phyloP scores from a whole-genome alignment of 129 eudicot genomes.

The Dittrichia graveolens region DNA sequence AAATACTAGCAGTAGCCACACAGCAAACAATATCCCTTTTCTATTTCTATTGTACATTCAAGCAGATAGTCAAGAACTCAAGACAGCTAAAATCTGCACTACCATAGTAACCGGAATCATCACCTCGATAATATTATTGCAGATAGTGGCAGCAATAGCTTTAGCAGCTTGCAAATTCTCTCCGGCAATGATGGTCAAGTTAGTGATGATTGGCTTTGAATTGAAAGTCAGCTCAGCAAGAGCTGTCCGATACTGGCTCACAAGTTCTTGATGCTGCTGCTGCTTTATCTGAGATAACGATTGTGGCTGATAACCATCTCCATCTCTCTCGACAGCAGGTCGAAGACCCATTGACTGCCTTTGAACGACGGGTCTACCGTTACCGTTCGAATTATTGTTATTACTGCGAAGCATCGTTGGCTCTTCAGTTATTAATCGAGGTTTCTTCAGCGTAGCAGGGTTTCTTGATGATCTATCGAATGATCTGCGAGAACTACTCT shows the following conservation, averaged over 20 bases:
- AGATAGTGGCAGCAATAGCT: conserved; percentile 72
- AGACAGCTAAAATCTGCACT: conserved; percentile 15
- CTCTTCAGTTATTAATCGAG: conserved; percentile 55
- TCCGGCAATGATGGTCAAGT: conserved; percentile 93
- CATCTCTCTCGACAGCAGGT: conserved; percentile 36
- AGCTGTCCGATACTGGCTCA: conserved; percentile 85
- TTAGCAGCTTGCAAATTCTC: conserved; percentile 88
- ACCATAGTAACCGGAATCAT: conserved; percentile 42
- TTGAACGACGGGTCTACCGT: conserved; percentile 9
- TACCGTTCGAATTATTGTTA: conserved; percentile 18
- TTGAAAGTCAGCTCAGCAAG: conserved; percentile 86
- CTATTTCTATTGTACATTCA: conserved; percentile 35
- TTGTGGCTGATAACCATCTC: conserved; percentile 53
- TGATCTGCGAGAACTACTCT: conserved; percentile 62
- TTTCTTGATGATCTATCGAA: conserved; percentile 60
- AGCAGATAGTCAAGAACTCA: conserved; percentile 18
- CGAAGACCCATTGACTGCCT: conserved; percentile 31
- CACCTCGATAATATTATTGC: conserved; percentile 86
- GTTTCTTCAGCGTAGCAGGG: conserved; percentile 59
- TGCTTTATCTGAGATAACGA: conserved; percentile 39
- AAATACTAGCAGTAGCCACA: no score
- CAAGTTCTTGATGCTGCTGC: conserved; percentile 68
- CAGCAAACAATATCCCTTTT: background rate
- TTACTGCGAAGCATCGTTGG: conserved; percentile 22
- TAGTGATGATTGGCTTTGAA: conserved; percentile 93